Evolutionary conservation across 2,329 filamentous ascomycete species (phyloP).

Genomic region (Stagonosporopsis rhizophila): DNA sequence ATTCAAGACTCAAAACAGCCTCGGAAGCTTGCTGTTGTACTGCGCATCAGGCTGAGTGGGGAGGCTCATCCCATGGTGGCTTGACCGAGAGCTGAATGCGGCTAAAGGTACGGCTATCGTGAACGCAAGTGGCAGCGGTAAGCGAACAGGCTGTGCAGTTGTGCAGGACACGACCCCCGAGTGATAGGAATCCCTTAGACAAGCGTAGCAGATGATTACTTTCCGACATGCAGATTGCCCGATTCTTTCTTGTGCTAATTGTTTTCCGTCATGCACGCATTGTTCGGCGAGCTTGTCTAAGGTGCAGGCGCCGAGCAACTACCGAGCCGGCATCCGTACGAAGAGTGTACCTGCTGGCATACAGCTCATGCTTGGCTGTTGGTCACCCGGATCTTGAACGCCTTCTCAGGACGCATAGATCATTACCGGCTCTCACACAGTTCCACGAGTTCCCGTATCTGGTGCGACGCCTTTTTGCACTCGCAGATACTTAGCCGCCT

Average conservation of each 20-base stretch:
- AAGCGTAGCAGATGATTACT: neutral
- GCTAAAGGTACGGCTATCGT: slow-evolving; percentile 9
- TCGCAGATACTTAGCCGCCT: slow-evolving; percentile 41
- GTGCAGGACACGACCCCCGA: neutral
- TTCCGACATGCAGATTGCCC: neutral
- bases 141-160: slow-evolving; percentile 10
- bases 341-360: neutral
- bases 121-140: slow-evolving; percentile 16
- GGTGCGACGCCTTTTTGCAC: slow-evolving; percentile 32
- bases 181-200: neutral
- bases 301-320: neutral
- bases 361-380: neutral
- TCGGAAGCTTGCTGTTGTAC: neutral
- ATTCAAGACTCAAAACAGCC: neutral
- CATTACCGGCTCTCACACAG: slow-evolving; percentile 25
- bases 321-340: neutral
- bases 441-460: slow-evolving; percentile 25
- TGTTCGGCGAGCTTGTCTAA: neutral
- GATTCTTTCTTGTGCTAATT: neutral
- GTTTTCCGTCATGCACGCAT: neutral
- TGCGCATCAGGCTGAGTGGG: slow-evolving; percentile 29
- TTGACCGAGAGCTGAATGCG: slow-evolving; percentile 16
- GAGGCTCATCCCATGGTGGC: slow-evolving; percentile 14
- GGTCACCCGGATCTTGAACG: neutral
- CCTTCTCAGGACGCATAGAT: neutral